Percentiles rank a stretch among this genome's conserved stretches.
phyloP scores from a whole-genome alignment of 164 flowering plant species.

The Pachysandra terminalis region DNA sequence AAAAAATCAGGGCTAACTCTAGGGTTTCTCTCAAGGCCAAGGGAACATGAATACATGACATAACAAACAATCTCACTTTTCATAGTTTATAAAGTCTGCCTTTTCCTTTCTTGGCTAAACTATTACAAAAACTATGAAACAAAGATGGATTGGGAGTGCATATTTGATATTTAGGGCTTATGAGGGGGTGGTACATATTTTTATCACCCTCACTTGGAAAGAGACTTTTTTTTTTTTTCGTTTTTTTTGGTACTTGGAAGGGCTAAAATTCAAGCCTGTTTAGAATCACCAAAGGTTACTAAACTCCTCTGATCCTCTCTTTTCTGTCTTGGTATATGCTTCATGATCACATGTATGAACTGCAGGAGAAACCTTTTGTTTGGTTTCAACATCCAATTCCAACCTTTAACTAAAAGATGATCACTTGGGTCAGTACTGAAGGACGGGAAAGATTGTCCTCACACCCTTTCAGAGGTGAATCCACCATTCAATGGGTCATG shows the following conservation, averaged over 20 bases:
- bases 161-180: conserved; percentile 3
- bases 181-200: not conserved
- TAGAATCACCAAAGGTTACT: conserved; percentile 26
- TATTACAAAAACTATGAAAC: conserved; percentile 18
- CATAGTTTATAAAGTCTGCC: conserved; percentile 20
- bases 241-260: conserved; percentile 14
- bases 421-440: not conserved
- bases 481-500: not conserved
- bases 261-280: conserved; percentile 20
- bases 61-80: conserved; percentile 8
- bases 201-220: not conserved
- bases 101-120: conserved; percentile 17
- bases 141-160: conserved; percentile 21
- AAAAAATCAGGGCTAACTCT: not conserved
- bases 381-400: not conserved
- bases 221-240: no score
- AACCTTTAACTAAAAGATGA: not conserved
- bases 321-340: conserved; percentile 7
- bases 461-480: not conserved
- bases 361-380: not conserved
- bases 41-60: conserved; percentile 27
- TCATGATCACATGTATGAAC: conserved; percentile 7
- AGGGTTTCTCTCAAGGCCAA: conserved; percentile 25
- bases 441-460: not conserved
- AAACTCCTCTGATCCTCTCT: conserved; percentile 1